phyloP scores from a whole-genome alignment of 768 basidiomycete species.

The Chalciporus sphaerocephalus region DNA sequence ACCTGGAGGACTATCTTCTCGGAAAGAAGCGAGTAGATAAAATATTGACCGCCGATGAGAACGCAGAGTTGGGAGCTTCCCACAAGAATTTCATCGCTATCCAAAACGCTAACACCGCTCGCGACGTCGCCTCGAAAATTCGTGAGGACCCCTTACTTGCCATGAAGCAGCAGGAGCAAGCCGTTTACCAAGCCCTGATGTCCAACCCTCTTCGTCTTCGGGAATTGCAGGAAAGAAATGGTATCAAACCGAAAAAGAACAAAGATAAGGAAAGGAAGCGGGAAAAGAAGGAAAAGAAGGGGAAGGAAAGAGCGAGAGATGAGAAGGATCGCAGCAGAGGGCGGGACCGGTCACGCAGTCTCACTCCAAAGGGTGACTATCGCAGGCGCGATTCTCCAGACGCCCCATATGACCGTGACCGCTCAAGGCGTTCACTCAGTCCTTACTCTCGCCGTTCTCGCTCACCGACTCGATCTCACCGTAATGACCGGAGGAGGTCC shows the following conservation, averaged over 20 bases:
- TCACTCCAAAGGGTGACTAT: conserved; percentile 27
- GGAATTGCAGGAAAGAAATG: conserved; percentile 75
- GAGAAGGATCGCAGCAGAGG: conserved; percentile 33
- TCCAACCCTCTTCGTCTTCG: conserved; percentile 81
- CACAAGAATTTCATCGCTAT: conserved; percentile 93
- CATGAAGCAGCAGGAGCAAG: conserved; percentile 97
- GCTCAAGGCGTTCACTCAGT: conserved; percentile 40
- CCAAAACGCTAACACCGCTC: conserved; percentile 86
- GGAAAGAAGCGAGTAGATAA: conserved; percentile 99
- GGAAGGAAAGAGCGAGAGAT: conserved; percentile 19
- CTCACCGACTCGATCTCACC: conserved; percentile 36
- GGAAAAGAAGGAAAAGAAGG: conserved; percentile 47
- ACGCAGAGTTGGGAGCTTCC: conserved; percentile 85
- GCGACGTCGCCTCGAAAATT: conserved; percentile 90
- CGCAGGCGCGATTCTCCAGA: conserved; percentile 29
- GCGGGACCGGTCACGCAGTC: conserved; percentile 29
- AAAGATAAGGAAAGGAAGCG: conserved; percentile 56
- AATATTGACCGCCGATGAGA: conserved; percentile 86
- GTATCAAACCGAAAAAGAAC: conserved; percentile 77
- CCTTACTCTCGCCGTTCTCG: conserved; percentile 45
- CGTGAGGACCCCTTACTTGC: conserved; percentile 96
- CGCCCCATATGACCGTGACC: conserved; percentile 27
- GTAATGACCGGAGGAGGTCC: conserved; percentile 14
- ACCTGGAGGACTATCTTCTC: conserved; percentile 92
- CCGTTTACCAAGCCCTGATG: conserved; percentile 81